Base-by-base conservation (phyloP, 1,284 basidiomycete species). In the Spongispora temasekensis region DNA sequence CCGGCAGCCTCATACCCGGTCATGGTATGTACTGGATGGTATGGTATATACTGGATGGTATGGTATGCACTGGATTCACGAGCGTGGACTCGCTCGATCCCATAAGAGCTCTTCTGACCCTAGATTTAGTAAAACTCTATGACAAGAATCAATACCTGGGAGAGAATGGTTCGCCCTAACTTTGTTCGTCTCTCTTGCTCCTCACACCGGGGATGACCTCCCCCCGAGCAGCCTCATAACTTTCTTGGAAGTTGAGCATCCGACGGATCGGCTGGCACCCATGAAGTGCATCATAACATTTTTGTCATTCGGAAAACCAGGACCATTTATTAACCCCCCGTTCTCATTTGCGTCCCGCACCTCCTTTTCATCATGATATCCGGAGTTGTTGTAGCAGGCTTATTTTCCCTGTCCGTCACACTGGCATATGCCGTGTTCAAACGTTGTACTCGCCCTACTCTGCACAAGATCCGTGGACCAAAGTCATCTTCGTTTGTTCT, bases 391-490 rank as follows among this genome's bases (percentile, higher is more conserved):
- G 17, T 31, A 32, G 53, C 50, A 3, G 57, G 63, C 32, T 12
- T 67, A 44, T 42, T 28, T 21, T 57, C 52, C n/a, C 25, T 71
- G 13, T 13, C 40, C 17, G 54, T 70, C 30, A 31, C 62, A n/a
- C n/a, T n/a, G n/a, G n/a, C n/a, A 10, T 75, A 68, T 59, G 50
- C n/a, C 17, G 15, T 69, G 13, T 58, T 65, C 12, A 59, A 58
- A 9, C 53, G 44, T n/a, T 57, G 60, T 51, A 61, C 60, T 52
- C 60, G 58, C n/a, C 53, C 67, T 2, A 64, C 70, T 23, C 32
- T 77, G 50, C 48, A 66, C 21, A 63, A 69, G 28, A 61, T 78
- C 27, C 67, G 64, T n/a, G 76, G 75, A 1, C 76, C 76, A 3
- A 64, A 64, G 34, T 56, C 76, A 19, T 60, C 69, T 19, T 73